Percentiles rank a stretch among this genome's conserved stretches.
Evolutionary conservation across 164 flowering plant genomes (phyloP).

Genomic region (Buxus sempervirens): DNA sequence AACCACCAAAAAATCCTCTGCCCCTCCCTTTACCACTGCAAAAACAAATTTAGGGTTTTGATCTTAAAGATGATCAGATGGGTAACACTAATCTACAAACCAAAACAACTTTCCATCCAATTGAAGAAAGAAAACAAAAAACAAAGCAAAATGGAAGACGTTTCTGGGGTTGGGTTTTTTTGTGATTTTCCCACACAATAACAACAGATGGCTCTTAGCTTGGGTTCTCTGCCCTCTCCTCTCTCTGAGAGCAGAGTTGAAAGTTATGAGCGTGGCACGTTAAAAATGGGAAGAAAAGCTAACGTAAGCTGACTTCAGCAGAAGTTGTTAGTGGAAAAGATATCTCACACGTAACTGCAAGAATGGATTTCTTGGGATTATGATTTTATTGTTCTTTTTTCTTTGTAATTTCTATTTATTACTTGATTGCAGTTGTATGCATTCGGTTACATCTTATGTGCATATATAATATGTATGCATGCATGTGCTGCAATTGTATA

Average conservation of each 20-base stretch:
- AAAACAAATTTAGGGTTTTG: no score
- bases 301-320: constrained; percentile 6
- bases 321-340: not conserved
- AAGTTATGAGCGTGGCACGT: not conserved
- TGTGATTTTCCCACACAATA: no score
- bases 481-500: no score
- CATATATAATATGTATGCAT: no score
- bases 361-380: constrained; percentile 2
- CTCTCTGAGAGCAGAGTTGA: not conserved
- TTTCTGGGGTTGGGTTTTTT: no score
- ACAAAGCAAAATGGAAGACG: not conserved
- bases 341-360: not conserved
- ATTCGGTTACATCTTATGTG: not conserved
- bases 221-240: not conserved
- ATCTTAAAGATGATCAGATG: no score
- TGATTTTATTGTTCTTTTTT: not conserved
- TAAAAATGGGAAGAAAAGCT: not conserved
- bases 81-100: no score
- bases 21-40: not conserved
- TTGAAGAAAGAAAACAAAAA: no score
- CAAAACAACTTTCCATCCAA: no score
- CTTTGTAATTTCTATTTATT: no score
- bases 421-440: not conserved
- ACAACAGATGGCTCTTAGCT: not conserved
- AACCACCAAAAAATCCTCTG: not conserved